phyloP scores from a whole-genome alignment of 768 basidiomycete species.

The Fistulinella prunicolor region DNA sequence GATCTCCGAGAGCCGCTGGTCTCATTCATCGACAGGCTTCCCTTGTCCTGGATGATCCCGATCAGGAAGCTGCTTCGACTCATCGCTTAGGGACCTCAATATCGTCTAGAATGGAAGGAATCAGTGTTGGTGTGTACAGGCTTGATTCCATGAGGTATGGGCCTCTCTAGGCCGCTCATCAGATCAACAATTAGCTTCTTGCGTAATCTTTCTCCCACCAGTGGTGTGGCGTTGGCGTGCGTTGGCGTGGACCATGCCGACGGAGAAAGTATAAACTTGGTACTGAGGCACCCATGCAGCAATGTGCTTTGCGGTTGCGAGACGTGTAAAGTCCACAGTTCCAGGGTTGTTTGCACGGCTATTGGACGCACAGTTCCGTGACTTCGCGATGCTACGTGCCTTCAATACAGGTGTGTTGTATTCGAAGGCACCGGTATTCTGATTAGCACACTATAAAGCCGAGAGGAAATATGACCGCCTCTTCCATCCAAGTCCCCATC shows the following conservation, averaged over 20 bases:
- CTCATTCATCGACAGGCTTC: constrained; percentile 1
- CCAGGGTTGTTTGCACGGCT: constrained; percentile 19
- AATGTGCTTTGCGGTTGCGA: constrained; percentile 14
- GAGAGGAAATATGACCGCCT: neutral
- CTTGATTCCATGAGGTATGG: constrained; percentile 21
- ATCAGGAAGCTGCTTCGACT: constrained; percentile 9
- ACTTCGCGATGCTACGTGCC: constrained; percentile 11
- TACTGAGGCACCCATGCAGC: constrained; percentile 2
- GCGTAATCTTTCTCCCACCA: constrained; percentile 20
- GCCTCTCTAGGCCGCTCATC: constrained; percentile 9
- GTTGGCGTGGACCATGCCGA: constrained; percentile 2
- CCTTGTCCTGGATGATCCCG: constrained; percentile 1
- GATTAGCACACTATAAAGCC: constrained; percentile 22
- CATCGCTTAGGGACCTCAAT: constrained; percentile 11
- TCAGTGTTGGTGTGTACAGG: constrained; percentile 3
- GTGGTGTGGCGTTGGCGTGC: constrained; percentile 2
- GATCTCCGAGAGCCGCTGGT: constrained; percentile 6
- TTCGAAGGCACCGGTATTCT: constrained; percentile 5
- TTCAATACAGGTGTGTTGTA: neutral
- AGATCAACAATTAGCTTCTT: constrained; percentile 4
- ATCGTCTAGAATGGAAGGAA: constrained; percentile 22
- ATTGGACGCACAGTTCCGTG: constrained; percentile 17
- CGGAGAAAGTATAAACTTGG: constrained; percentile 7
- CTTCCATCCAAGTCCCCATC: neutral
- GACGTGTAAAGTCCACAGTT: constrained; percentile 11